These are phyloP conservation scores for Saccharomyces hybrid DNA, from an alignment of 1,139 yeast genomes.

Conservation along the genomic window DNA sequence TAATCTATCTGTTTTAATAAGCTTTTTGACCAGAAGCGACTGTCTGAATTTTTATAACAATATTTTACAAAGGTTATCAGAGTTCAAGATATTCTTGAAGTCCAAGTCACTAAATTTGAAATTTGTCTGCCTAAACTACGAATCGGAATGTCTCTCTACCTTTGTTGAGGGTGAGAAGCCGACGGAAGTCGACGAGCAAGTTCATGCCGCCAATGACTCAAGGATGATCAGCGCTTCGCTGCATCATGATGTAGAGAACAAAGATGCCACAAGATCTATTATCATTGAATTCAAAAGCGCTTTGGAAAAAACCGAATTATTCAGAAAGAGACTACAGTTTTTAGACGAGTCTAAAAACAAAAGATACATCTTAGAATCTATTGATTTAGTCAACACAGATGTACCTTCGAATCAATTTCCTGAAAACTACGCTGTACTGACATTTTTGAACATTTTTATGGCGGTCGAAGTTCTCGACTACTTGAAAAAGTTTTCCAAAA, in stretches of 20 bases:
- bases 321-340: slow-evolving; percentile 47
- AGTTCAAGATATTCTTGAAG: slow-evolving; percentile 36
- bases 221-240: neutral
- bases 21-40: slow-evolving; percentile 38
- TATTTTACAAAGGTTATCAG: slow-evolving; percentile 39
- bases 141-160: neutral
- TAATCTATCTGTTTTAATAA: slow-evolving; percentile 28
- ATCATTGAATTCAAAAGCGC: slow-evolving; percentile 17
- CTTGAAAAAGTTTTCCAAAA: slow-evolving; percentile 42
- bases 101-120: slow-evolving; percentile 47
- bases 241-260: slow-evolving; percentile 5
- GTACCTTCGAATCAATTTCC: slow-evolving; percentile 9
- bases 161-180: slow-evolving; percentile 26
- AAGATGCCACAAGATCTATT: slow-evolving; percentile 28
- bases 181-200: slow-evolving; percentile 42
- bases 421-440: slow-evolving; percentile 65
- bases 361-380: slow-evolving; percentile 64
- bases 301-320: slow-evolving; percentile 18
- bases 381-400: slow-evolving; percentile 51
- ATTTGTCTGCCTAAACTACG: slow-evolving; percentile 58
- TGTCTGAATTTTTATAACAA: slow-evolving; percentile 43
- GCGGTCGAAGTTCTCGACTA: slow-evolving; percentile 76
- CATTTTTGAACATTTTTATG: slow-evolving; percentile 71
- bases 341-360: slow-evolving; percentile 20
- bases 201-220: neutral